Conservation (phyloP, 2,329 filamentous ascomycete genomes). For the Talaromyces sp. region DNA sequence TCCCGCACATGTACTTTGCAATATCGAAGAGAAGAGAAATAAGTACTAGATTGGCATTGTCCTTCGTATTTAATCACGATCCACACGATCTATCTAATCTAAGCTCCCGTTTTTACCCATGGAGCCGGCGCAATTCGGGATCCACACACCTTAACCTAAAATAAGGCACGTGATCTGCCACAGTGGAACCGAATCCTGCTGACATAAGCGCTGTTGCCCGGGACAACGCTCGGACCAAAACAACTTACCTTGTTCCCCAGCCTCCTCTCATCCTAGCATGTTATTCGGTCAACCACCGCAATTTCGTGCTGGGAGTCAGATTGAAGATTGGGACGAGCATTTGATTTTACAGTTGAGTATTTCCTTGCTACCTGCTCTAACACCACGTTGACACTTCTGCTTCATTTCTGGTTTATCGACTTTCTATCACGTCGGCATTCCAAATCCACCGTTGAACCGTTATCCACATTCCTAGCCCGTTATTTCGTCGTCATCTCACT, state of each 20-base stretch:
- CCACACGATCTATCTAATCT: constrained; percentile 3
- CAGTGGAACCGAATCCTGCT: constrained; percentile 2
- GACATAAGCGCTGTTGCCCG: constrained; percentile 32
- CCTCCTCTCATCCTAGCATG: constrained; percentile 31
- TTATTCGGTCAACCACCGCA: constrained; percentile 36
- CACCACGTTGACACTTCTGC: not conserved
- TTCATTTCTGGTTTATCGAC: constrained; percentile 11
- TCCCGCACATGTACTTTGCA: constrained; percentile 10
- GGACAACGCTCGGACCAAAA: constrained; percentile 26
- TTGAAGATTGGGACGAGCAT: not conserved
- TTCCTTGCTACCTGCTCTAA: not conserved
- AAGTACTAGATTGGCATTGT: not conserved
- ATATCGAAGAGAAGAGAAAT: not conserved
- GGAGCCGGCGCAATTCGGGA: constrained; percentile 1
- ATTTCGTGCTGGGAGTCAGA: constrained; percentile 24
- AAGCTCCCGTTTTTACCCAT: constrained; percentile 4
- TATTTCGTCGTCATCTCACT: not conserved
- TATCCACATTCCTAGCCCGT: constrained; percentile 15
- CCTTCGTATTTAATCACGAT: not conserved
- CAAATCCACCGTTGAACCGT: constrained; percentile 10
- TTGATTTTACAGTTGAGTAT: not conserved
- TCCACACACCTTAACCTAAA: constrained; percentile 11
- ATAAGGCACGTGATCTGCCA: not conserved
- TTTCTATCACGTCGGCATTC: constrained; percentile 20
- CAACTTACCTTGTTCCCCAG: constrained; percentile 26